These are phyloP conservation scores for Pythium biforme DNA, from an alignment of 352 stramenopile genomes.

Conservation along the genomic window DNA sequence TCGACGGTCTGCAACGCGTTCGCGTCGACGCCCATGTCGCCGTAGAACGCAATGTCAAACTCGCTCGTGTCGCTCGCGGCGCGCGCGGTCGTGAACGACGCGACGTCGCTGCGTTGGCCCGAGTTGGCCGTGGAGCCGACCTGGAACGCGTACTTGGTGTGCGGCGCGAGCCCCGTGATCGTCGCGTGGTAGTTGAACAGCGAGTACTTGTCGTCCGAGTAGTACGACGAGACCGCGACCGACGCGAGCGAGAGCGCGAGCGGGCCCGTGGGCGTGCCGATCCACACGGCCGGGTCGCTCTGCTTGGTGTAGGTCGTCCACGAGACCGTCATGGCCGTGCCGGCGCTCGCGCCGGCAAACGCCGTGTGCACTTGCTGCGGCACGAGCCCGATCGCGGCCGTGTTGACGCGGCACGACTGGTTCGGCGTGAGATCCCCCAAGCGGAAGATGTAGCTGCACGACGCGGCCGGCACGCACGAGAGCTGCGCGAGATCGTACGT, in stretches of 20 bases:
- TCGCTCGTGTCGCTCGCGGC: conserved; percentile 25
- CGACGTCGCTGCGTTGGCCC: conserved; percentile 6
- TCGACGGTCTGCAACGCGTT: conserved; percentile 41
- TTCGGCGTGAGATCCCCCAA: conserved; percentile 25
- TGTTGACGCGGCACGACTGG: conserved; percentile 26
- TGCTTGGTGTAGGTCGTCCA: conserved; percentile 40
- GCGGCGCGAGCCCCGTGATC: conserved; percentile 32
- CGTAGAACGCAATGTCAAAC: conserved; percentile 57
- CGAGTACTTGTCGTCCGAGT: conserved; percentile 46
- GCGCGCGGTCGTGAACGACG: conserved; percentile 47
- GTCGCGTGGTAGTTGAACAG: conserved; percentile 49
- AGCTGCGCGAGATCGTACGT: conserved; percentile 6
- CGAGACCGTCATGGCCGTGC: conserved; percentile 41
- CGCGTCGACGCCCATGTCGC: conserved; percentile 44
- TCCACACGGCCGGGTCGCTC: conserved; percentile 36
- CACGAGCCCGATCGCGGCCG: not conserved
- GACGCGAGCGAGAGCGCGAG: conserved; percentile 21
- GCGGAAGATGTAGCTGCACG: conserved; percentile 15
- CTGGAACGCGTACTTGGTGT: conserved; percentile 44
- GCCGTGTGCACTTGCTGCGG: conserved; percentile 55
- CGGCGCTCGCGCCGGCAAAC: conserved; percentile 37
- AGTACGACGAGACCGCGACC: conserved; percentile 29
- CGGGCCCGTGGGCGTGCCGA: conserved; percentile 20
- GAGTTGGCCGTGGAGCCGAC: conserved; percentile 22
- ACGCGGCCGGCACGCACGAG: conserved; percentile 15